Base-by-base conservation (phyloP, 257 asterid genomes). In the Penstemon newberryi region DNA sequence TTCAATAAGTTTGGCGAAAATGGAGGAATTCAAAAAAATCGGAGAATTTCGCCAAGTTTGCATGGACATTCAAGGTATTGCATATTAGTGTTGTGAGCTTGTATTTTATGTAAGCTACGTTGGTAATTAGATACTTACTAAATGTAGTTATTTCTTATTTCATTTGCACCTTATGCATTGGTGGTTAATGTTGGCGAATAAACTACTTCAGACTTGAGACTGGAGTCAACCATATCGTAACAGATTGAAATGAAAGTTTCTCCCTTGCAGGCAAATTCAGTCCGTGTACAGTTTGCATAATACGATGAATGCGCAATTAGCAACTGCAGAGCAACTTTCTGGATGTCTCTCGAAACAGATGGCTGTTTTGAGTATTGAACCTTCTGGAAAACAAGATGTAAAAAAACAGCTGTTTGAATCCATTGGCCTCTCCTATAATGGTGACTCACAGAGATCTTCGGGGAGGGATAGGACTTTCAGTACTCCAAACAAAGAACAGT, bases 261-360 rank as follows among this genome's bases (percentile, higher is more conserved):
- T 65, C 36, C 47, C 47, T 77, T 78, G 81, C 94, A 93, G 99
- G 86, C 80, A 87, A 76, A 72, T 73, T 66, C 90, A 87, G 73
- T 83, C 94, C 40, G 74, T 94, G 75, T 80, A 85, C 70, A 84
- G 89, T 80, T 78, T 94, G 58, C 89, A 78, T 68, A 78, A 74
- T 68, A 89, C 99, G 41, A 75, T 76, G 77, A 79, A 71, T 62
- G 89, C 99, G 11, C 99, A 94, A 75, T 73, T 91, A 77, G 79
- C 81, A 63, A 95, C 89, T 67, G 99, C 96, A 72, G 96, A 91
- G 80, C 91, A 91, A 63, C 96, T 87, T 65, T 87, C 97, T 46
- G 91, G 83, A 70, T 84, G 87, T 61, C 95, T 94, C 69, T 75
- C 88, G 7, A 82, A 86, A 70, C 99, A 90, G 79, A 94, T 94